Evolutionary conservation across 1,284 basidiomycete species (phyloP), one percentile per base, ranked within the genome.

Genomic region (Melampsora abietis-canadensis): DNA sequence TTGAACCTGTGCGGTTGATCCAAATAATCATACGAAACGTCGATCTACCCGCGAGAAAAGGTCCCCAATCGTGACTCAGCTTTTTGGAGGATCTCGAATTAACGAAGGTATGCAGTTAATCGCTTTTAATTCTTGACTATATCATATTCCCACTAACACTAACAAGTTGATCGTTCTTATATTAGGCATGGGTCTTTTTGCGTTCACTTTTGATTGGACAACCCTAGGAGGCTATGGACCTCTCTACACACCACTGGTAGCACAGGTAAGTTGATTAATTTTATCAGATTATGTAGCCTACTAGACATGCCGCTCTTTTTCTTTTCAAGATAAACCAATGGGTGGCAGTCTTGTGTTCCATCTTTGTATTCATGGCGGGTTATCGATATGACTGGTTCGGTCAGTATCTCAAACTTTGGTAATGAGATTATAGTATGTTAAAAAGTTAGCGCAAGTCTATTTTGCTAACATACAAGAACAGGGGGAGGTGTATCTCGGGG

Each of bases 351-450:
- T 37, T 46, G 24, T 65, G 51, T 46, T 61, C 69, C 27, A 72
- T 72, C 21, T 72, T 72, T 44, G 57, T 72, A 47, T 60, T 74
- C 46, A 57, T 64, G 30, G 72, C 64, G 24, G 72, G 64, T 15
- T 74, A 66, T 59, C 30, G 72, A 34, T 74, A 60, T 21, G 61
- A 74, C 57, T 74, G 72, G 72, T 74, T 74, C 47, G 64, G 72
- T 74, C 5, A 66, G 72, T 66, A 14, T 19, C 31, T 66, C 27
- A 24, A 14, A 21, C 48, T 51, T 51, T 34, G 8, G 34, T 34
- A 8, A 34, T 34, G 34, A 8, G 4, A 34, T 3, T 34, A 40
- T 4, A 40, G 37, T 40, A 40, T 40, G 37, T 7, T 40, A 12
- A 40, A 40, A 40, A 12, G 4, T 40, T 10, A 40, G 37, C 37